Percentiles rank a stretch among this genome's conserved stretches.
Evolutionary conservation across 192 early-diverging fungal genomes (phyloP).

Genomic region (Dimargaris verticillata): DNA sequence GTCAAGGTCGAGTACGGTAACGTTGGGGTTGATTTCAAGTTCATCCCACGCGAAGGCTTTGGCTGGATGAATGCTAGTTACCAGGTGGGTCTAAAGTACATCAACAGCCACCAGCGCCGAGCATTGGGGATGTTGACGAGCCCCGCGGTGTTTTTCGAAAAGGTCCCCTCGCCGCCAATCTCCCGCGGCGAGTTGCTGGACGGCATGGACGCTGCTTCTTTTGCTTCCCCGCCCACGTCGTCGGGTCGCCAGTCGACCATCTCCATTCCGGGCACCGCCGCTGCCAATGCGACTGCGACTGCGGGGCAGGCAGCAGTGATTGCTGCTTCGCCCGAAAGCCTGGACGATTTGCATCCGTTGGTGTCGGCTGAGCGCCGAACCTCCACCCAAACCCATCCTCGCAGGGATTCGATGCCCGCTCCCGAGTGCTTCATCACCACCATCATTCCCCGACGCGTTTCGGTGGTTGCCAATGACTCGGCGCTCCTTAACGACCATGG

Average conservation of each 20-base stretch:
- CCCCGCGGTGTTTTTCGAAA: conserved; percentile 48
- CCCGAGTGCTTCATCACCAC: conserved; percentile 10
- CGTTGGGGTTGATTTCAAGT: conserved; percentile 86
- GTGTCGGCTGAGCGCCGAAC: too few relatives aligned
- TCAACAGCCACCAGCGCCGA: conserved; percentile 51
- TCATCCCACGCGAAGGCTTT: conserved; percentile 86
- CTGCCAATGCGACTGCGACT: background rate
- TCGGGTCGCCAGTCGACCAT: background rate
- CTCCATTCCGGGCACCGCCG: background rate
- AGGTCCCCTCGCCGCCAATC: conserved; percentile 10
- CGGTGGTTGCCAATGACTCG: background rate
- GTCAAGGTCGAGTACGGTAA: conserved; percentile 95
- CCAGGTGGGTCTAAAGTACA: conserved; percentile 63
- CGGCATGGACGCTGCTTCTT: too few relatives aligned
- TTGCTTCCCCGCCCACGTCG: conserved; percentile 7
- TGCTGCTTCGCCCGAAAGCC: conserved; percentile 3
- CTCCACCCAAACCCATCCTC: background rate
- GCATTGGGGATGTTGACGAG: conserved; percentile 59
- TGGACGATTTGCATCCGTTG: background rate
- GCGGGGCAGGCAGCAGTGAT: background rate
- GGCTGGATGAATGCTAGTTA: conserved; percentile 97
- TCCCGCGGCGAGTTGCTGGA: conserved; percentile 10
- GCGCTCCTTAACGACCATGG: background rate
- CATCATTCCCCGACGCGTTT: background rate
- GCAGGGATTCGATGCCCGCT: conserved; percentile 1